A percentile compares a stretch with the other conserved stretches of the same genome.
phyloP scores from a whole-genome alignment of 139 green algal species.

The Yamagishiella unicocca region DNA sequence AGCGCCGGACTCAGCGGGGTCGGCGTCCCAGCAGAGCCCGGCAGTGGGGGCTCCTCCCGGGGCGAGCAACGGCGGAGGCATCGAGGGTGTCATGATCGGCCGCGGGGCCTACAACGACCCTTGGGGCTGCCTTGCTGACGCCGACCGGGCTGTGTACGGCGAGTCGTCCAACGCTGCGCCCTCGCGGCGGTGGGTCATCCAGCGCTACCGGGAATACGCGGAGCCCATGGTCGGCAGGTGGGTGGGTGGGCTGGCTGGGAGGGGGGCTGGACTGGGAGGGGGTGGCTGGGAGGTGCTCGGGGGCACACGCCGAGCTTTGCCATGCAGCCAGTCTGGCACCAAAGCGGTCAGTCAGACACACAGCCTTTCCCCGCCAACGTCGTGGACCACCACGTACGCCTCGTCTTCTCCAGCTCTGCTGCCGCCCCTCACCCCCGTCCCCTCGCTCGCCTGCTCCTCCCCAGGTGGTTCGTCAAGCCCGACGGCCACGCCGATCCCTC shows the following conservation, averaged over 20 bases:
- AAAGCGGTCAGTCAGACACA: too few relatives aligned
- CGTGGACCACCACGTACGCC: background rate
- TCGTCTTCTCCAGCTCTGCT: background rate
- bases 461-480: conserved; percentile 58
- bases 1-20: background rate
- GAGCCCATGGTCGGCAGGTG: conserved; percentile 75
- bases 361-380: too few relatives aligned
- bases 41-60: background rate
- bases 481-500: conserved; percentile 69
- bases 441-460: background rate
- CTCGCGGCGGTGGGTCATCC: conserved; percentile 80
- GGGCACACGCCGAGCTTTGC: too few relatives aligned
- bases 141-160: conserved; percentile 83
- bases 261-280: background rate
- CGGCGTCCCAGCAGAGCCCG: background rate
- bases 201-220: conserved; percentile 80
- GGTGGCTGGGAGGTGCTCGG: background rate
- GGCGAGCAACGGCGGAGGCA: conserved; percentile 14
- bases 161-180: conserved; percentile 67
- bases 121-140: conserved; percentile 85
- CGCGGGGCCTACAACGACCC: conserved; percentile 88
- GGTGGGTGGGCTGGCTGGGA: background rate
- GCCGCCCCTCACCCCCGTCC: background rate
- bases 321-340: too few relatives aligned
- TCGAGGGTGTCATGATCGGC: conserved; percentile 93